These are phyloP conservation scores for Bidens hawaiensis DNA, from an alignment of 140 eudicot species.

Conservation along the genomic window DNA sequence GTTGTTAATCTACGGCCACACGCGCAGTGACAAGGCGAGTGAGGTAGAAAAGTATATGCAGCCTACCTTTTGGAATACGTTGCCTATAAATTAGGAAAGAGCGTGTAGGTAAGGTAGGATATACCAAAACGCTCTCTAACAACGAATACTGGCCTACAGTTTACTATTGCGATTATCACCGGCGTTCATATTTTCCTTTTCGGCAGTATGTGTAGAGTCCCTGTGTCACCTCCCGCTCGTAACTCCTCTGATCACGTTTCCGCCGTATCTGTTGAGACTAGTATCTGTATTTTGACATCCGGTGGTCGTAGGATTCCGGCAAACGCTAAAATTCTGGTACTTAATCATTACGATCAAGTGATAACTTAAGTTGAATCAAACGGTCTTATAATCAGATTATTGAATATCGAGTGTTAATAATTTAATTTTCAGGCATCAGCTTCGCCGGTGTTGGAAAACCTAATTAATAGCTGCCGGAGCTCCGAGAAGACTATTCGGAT, in stretches of 20 bases:
- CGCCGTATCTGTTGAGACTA: conserved; percentile 38
- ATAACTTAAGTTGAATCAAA: neutral
- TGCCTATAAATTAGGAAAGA: conserved; percentile 24
- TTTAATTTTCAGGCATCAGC: conserved; percentile 50
- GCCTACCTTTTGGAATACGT: neutral
- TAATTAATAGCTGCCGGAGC: conserved; percentile 52
- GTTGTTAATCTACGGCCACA: neutral
- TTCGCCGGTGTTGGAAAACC: conserved; percentile 76
- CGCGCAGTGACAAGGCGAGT: neutral
- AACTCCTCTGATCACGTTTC: conserved; percentile 19
- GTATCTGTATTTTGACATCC: conserved; percentile 55
- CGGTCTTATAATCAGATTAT: neutral
- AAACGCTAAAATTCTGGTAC: conserved; percentile 63
- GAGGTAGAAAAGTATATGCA: neutral
- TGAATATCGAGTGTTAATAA: neutral
- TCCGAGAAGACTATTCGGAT: conserved; percentile 53
- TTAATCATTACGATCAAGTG: too few relatives aligned
- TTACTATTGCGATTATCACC: neutral
- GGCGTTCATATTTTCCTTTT: conserved; percentile 12
- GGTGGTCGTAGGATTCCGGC: conserved; percentile 73
- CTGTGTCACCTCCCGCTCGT: conserved; percentile 12
- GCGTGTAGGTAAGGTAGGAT: neutral
- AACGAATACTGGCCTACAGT: neutral
- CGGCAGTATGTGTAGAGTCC: conserved; percentile 23
- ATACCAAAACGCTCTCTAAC: neutral